Evolutionary conservation across 306 rosid species (phyloP).

Genomic region (Clitoria ternatea): DNA sequence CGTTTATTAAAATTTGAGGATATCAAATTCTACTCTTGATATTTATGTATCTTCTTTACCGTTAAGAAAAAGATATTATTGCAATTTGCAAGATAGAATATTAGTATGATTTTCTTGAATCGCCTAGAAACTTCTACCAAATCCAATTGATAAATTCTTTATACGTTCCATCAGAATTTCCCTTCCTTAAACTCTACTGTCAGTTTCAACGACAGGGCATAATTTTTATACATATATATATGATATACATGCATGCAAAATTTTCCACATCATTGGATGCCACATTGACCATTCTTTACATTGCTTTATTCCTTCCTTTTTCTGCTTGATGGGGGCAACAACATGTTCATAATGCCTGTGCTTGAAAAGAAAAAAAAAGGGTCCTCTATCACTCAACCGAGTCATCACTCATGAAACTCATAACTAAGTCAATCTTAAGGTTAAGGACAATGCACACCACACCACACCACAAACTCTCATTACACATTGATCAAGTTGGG

Average conservation of each 20-base stretch:
- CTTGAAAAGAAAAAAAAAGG: neutral
- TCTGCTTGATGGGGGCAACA: slow-evolving; percentile 9
- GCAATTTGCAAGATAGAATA: neutral
- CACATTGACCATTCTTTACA: slow-evolving; percentile 16
- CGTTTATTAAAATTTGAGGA: neutral
- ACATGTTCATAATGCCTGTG: slow-evolving; percentile 7
- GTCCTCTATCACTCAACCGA: neutral
- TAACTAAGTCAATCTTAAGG: slow-evolving; percentile 21
- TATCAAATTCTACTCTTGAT: neutral
- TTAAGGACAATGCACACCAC: neutral
- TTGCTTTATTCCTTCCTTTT: slow-evolving; percentile 8
- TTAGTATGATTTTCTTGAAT: neutral
- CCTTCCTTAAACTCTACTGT: slow-evolving; percentile 7
- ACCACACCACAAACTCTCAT: neutral
- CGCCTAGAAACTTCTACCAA: neutral
- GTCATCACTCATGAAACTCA: too few species aligned
- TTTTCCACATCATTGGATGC: slow-evolving; percentile 19
- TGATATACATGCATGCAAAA: slow-evolving; percentile 1
- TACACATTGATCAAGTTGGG: slow-evolving; percentile 13
- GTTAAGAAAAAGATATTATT: neutral
- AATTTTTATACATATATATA: neutral
- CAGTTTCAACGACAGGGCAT: neutral
- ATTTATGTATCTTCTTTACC: neutral
- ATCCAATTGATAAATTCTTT: neutral
- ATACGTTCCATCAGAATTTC: slow-evolving; percentile 14